Conservation (phyloP, 2,329 filamentous ascomycete genomes). For the Diplodia corticola region DNA sequence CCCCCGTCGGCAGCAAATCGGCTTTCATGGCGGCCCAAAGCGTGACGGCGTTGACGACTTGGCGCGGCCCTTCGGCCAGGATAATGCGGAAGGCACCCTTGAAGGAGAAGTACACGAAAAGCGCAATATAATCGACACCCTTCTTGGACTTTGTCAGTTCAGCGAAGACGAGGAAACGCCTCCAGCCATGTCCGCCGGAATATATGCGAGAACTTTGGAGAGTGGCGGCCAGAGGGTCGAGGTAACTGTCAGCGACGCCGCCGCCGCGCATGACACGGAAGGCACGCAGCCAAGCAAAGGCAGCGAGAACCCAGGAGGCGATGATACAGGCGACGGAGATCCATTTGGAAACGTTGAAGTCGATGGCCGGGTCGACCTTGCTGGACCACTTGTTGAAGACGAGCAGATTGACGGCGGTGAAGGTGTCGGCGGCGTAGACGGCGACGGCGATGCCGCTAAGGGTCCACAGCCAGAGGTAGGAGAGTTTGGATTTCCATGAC, state of each 20-base stretch:
- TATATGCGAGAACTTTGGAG: constrained; percentile 80
- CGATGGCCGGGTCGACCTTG: constrained; percentile 74
- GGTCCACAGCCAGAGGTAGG: constrained; percentile 83
- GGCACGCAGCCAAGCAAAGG: constrained; percentile 77
- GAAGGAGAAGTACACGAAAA: constrained; percentile 87
- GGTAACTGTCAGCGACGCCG: constrained; percentile 86
- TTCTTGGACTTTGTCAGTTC: constrained; percentile 90
- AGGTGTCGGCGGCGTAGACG: constrained; percentile 87
- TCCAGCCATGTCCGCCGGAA: constrained; percentile 72
- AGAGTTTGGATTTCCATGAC: constrained; percentile 73
- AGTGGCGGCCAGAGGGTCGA: constrained; percentile 82
- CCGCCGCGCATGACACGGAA: constrained; percentile 78
- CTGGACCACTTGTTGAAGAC: constrained; percentile 88
- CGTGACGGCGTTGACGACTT: constrained; percentile 86
- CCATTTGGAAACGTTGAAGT: constrained; percentile 82
- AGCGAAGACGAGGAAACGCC: constrained; percentile 87
- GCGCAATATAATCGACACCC: constrained; percentile 82
- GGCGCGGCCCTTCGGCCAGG: constrained; percentile 87
- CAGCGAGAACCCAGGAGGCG: constrained; percentile 79
- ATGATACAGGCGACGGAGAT: constrained; percentile 94
- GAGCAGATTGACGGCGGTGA: constrained; percentile 88
- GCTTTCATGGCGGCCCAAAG: constrained; percentile 79
- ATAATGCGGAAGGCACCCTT: constrained; percentile 81
- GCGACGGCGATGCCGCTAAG: constrained; percentile 75
- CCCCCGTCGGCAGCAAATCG: constrained; percentile 65